These are phyloP conservation scores for Endocalyx cinctus DNA, from an alignment of 2,329 filamentous ascomycete genomes.

Conservation along the genomic window DNA sequence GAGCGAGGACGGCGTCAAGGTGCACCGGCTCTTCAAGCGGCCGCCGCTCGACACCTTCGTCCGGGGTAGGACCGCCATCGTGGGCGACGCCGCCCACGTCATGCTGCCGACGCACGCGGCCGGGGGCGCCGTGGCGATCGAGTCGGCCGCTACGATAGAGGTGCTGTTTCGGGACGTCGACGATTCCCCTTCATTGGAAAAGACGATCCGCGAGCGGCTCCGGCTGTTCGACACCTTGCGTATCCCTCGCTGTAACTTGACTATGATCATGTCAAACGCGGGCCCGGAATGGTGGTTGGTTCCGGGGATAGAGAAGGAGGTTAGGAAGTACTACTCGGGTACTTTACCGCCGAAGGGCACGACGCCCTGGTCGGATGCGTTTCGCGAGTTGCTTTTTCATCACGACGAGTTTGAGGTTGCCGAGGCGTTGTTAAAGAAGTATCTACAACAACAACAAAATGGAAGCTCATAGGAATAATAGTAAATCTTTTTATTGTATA, in stretches of 20 bases:
- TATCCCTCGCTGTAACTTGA: slow-evolving; percentile 14
- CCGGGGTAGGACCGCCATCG: slow-evolving; percentile 10
- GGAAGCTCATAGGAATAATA: neutral
- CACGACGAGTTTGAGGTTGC: slow-evolving; percentile 10
- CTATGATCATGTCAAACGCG: slow-evolving; percentile 14
- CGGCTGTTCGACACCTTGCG: slow-evolving; percentile 12
- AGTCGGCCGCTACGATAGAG: slow-evolving; percentile 12
- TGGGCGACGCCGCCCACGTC: slow-evolving; percentile 14
- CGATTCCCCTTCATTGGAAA: neutral
- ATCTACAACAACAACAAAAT: too few relatives aligned
- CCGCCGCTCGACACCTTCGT: slow-evolving; percentile 12
- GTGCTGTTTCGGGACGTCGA: slow-evolving; percentile 5
- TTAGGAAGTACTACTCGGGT: slow-evolving; percentile 10
- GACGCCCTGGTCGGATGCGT: slow-evolving; percentile 12
- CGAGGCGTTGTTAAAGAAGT: slow-evolving; percentile 4
- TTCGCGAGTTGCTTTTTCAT: slow-evolving; percentile 11
- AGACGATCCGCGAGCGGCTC: slow-evolving; percentile 4
- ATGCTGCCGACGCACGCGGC: slow-evolving; percentile 17
- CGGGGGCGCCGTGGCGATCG: slow-evolving; percentile 9
- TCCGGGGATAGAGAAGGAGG: slow-evolving; percentile 11
- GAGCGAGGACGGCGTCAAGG: slow-evolving; percentile 12
- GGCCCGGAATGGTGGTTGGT: slow-evolving; percentile 7
- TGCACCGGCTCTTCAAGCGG: slow-evolving; percentile 12
- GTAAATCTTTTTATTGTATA: too few relatives aligned
- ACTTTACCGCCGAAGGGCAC: slow-evolving; percentile 7